Evolutionary conservation across 2,329 filamentous ascomycete species (phyloP), one percentile per base, ranked within the genome.

Genomic region (Aspergillus unguis): DNA sequence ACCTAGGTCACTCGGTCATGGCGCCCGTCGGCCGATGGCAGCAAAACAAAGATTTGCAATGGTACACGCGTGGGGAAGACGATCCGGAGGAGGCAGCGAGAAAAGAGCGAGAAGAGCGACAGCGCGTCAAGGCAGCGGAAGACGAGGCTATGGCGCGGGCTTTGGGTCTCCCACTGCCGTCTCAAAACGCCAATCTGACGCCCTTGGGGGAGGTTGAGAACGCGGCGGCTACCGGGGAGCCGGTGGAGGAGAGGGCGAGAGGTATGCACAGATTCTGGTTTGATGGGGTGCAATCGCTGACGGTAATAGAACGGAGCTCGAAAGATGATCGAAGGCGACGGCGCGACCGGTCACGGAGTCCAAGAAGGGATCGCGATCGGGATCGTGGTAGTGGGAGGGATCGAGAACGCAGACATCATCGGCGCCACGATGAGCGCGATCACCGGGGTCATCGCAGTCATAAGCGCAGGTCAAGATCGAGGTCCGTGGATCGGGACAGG

Each of bases 11-110:
- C 75, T 94, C 88, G 54, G 75, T 96, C 53, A 96, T 92, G 79
- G 92, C 92, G 0, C 90, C 92, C 0, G 91, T 96, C 3, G 92
- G 92, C 6, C 87, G 92, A 60, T 96, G 92, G 92, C 89, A 94
- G 65, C 85, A 92, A 67, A 85, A 87, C 6, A 85, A 84, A 54
- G 84, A 87, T 65, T 71, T 87, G 9, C 75, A 74, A 63, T 85
- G 85, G 85, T 87, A 87, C 57, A 78, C 84, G 5, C 84, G 83
- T 64, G 75, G 73, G 44, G 75, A 80, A n/a, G 80, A 77, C 32
- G 72, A 79, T 27, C 68, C 80, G 29, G 73, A 75, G 8, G 73
- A 80, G 37, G 58, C 66, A 36, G 61, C 65, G 25, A 64, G 76
- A 71, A 57, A 84, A 83, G 81, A 87, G 66, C 80, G 87, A 49